Conservation (phyloP, 2,329 filamentous ascomycete genomes). For the Penicillium freii region DNA sequence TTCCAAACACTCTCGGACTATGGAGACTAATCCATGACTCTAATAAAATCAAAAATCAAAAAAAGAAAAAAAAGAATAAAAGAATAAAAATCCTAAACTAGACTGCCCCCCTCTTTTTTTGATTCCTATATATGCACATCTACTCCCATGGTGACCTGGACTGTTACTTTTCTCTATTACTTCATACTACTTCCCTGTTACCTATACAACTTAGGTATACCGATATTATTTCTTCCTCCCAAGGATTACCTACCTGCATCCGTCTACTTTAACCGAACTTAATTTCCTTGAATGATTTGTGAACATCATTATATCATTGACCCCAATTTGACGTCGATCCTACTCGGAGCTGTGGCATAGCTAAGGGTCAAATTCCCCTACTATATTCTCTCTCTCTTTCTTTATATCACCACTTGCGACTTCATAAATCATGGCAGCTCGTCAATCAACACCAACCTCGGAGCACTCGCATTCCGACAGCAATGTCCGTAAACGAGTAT, state of each 20-base stretch:
- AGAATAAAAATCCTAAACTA: slow-evolving; percentile 7
- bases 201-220: neutral
- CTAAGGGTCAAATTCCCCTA: slow-evolving; percentile 11
- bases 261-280: slow-evolving; percentile 11
- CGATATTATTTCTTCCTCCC: neutral
- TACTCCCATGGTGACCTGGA: neutral
- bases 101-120: neutral
- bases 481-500: slow-evolving; percentile 59
- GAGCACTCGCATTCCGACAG: slow-evolving; percentile 46
- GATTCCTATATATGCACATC: slow-evolving; percentile 4
- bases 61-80: neutral
- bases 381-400: neutral
- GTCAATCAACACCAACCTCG: slow-evolving; percentile 41
- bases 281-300: slow-evolving; percentile 3
- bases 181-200: neutral
- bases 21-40: neutral
- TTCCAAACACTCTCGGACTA: too few species aligned
- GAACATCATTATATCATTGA: slow-evolving; percentile 30
- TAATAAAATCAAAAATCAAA: neutral
- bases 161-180: neutral
- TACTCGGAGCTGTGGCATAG: slow-evolving; percentile 24
- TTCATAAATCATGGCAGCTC: slow-evolving; percentile 36
- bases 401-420: neutral
- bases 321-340: slow-evolving; percentile 28
- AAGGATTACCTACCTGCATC: slow-evolving; percentile 1